Evolutionary conservation across 495 filamentous ascomycete species (phyloP).

Genomic region (Trichodelitschia bisporula): DNA sequence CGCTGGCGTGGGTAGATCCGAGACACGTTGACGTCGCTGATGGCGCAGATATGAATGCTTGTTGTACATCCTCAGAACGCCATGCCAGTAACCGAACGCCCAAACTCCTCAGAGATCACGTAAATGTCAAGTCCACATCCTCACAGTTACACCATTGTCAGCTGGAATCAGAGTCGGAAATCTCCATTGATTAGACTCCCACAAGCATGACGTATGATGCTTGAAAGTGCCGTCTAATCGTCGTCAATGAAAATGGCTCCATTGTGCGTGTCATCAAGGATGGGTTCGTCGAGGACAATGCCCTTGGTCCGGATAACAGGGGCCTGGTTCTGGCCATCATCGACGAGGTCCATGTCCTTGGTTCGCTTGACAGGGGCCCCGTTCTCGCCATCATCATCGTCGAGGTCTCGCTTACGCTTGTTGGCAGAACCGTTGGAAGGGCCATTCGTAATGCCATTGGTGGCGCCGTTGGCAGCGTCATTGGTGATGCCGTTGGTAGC

Average conservation of each 20-base stretch:
- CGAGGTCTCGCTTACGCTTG: constrained; percentile 14
- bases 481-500: neutral
- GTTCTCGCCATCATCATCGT: constrained; percentile 19
- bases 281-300: too few species aligned
- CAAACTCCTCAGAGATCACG: neutral
- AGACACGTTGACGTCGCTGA: neutral
- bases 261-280: constrained; percentile 30
- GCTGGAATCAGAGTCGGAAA: neutral
- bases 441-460: constrained; percentile 4
- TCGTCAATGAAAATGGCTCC: constrained; percentile 62
- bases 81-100: neutral
- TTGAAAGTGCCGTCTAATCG: constrained; percentile 5
- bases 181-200: neutral
- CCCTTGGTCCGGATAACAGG: too few species aligned
- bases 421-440: constrained; percentile 2
- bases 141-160: neutral
- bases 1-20: constrained; percentile 18
- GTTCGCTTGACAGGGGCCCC: constrained; percentile 23
- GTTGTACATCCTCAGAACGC: neutral
- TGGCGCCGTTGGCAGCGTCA: constrained; percentile 12
- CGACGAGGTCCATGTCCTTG: constrained; percentile 10
- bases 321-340: constrained; percentile 13
- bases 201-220: neutral
- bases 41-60: neutral
- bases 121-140: neutral